Evolutionary conservation across 345 rosid species (phyloP).

Genomic region (Rhizophora apiculata): DNA sequence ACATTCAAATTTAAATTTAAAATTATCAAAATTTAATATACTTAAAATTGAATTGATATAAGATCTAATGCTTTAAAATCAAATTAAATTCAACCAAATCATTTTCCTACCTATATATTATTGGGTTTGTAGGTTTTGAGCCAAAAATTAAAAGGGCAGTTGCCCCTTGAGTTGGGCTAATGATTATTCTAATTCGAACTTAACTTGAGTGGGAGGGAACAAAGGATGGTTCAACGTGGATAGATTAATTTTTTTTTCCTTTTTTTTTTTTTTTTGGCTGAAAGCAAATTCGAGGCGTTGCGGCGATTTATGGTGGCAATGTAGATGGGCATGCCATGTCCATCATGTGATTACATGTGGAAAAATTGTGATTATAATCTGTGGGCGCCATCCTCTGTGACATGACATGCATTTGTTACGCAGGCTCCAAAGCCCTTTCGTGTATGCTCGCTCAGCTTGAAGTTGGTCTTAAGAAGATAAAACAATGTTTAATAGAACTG

Average conservation of each 20-base stretch:
- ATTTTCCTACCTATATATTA: too few relatives aligned
- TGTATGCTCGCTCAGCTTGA: too few relatives aligned
- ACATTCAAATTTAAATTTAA: too few relatives aligned
- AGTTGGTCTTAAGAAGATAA: too few relatives aligned
- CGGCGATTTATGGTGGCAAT: conserved; percentile 15
- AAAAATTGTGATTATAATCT: conserved; percentile 18
- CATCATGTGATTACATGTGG: conserved; percentile 69
- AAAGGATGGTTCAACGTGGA: conserved; percentile 16
- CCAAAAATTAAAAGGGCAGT: background rate
- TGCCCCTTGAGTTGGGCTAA: conserved; percentile 14
- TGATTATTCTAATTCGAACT: conserved; percentile 14
- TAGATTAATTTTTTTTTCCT: conserved; percentile 5
- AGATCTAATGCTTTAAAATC: too few relatives aligned
- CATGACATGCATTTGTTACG: conserved; percentile 14
- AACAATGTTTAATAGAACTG: too few relatives aligned
- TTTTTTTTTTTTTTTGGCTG: background rate
- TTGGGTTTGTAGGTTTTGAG: too few relatives aligned
- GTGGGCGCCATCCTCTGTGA: conserved; percentile 24
- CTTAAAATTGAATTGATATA: too few relatives aligned
- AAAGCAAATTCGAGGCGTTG: conserved; percentile 2
- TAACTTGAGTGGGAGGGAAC: conserved; percentile 15
- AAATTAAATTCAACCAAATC: too few relatives aligned
- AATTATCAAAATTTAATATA: too few relatives aligned
- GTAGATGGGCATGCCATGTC: conserved; percentile 42
- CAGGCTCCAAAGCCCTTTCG: conserved; percentile 14